Percentiles rank a stretch among this genome's conserved stretches.
Conservation (phyloP, 768 basidiomycete species). For the Tylopilus balloui region DNA sequence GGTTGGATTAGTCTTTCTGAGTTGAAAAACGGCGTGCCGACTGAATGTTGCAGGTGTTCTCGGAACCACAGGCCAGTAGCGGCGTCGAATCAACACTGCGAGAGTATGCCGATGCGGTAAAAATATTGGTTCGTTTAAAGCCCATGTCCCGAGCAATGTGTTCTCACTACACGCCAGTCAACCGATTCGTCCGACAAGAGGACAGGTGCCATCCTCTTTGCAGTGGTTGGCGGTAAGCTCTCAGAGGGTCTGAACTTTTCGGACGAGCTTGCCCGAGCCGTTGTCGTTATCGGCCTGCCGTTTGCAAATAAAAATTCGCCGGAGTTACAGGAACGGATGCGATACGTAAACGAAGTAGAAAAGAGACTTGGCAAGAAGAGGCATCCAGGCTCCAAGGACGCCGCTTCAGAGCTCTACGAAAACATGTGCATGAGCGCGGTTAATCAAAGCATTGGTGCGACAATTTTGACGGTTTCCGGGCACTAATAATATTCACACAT, state of each 20-base stretch:
- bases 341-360: slow-evolving; percentile 70
- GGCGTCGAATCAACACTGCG: slow-evolving; percentile 73
- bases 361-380: slow-evolving; percentile 36
- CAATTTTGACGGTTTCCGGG: neutral
- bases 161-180: slow-evolving; percentile 19
- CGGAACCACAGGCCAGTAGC: slow-evolving; percentile 71
- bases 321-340: slow-evolving; percentile 88
- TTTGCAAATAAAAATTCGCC: slow-evolving; percentile 90
- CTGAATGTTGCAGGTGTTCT: slow-evolving; percentile 62
- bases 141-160: neutral
- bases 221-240: slow-evolving; percentile 96
- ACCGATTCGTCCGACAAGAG: slow-evolving; percentile 24
- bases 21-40: neutral
- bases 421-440: slow-evolving; percentile 92
- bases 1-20: slow-evolving; percentile 37
- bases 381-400: slow-evolving; percentile 48
- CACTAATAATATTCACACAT: neutral
- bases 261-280: slow-evolving; percentile 79
- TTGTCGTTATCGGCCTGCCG: slow-evolving; percentile 85
- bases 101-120: slow-evolving; percentile 60
- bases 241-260: slow-evolving; percentile 85
- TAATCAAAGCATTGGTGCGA: slow-evolving; percentile 92
- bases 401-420: slow-evolving; percentile 81
- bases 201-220: slow-evolving; percentile 79
- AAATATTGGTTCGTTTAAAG: slow-evolving; percentile 15